These are phyloP conservation scores for Globisporangium alternatum DNA, from an alignment of 352 stramenopile species.

Conservation along the genomic window DNA sequence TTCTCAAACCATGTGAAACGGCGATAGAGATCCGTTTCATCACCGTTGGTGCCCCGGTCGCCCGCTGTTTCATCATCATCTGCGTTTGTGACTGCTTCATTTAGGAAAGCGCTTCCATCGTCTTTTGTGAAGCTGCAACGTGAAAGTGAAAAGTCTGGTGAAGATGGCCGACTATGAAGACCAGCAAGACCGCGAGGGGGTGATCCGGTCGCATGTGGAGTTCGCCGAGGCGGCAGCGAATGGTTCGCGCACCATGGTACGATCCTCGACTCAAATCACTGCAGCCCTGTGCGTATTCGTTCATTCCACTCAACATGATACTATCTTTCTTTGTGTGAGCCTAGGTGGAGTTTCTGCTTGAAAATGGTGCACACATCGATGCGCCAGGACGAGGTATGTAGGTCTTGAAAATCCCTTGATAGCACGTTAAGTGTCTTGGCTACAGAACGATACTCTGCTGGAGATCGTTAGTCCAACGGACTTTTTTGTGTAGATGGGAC, in stretches of 20 bases:
- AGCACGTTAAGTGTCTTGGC: neutral
- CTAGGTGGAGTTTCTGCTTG: constrained; percentile 63
- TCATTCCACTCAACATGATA: neutral
- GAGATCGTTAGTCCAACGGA: neutral
- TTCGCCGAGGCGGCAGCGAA: constrained; percentile 63
- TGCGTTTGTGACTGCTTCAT: neutral
- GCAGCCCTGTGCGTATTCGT: neutral
- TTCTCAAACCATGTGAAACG: neutral
- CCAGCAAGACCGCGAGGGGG: constrained; percentile 36
- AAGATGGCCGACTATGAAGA: constrained; percentile 26
- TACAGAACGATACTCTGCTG: neutral
- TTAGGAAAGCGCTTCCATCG: neutral
- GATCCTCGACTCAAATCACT: neutral
- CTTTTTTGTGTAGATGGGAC: constrained; percentile 42
- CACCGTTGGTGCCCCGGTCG: neutral
- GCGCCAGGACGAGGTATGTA: constrained; percentile 41
- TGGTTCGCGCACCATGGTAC: constrained; percentile 54
- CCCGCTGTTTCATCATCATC: neutral
- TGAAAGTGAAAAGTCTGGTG: neutral
- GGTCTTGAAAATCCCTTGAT: neutral
- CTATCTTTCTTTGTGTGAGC: neutral
- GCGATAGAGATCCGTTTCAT: constrained; percentile 3
- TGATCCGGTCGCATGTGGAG: constrained; percentile 61
- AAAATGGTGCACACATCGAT: constrained; percentile 49
- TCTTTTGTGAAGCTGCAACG: neutral